Evolutionary conservation across 441 rosid species (phyloP).

Genomic region (Pelargonium exstipulatum): DNA sequence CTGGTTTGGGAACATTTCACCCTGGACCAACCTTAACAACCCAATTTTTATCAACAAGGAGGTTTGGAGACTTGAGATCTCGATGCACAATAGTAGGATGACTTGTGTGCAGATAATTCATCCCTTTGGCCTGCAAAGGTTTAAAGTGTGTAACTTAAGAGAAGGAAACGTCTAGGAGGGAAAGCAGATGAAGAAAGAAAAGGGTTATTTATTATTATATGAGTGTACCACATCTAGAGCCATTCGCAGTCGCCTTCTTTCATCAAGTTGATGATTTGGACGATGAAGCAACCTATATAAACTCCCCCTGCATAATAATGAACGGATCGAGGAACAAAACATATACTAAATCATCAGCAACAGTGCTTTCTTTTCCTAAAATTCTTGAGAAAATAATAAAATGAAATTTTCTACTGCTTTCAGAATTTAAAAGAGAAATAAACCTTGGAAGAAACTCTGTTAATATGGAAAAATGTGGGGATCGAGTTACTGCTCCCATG

Average conservation of each 20-base stretch:
- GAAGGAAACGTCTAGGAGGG: slow-evolving; percentile 10
- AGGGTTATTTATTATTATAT: background rate
- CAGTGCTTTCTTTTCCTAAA: background rate
- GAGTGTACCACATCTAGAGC: slow-evolving; percentile 85
- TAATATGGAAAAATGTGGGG: slow-evolving; percentile 5
- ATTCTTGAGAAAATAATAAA: background rate
- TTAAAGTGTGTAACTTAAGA: slow-evolving; percentile 12
- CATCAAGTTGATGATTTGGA: slow-evolving; percentile 66
- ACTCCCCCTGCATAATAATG: slow-evolving; percentile 67
- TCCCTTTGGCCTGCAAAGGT: slow-evolving; percentile 78
- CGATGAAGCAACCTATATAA: slow-evolving; percentile 85
- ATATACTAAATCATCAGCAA: background rate
- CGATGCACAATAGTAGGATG: slow-evolving; percentile 95
- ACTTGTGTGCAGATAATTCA: slow-evolving; percentile 96
- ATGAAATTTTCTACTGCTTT: background rate
- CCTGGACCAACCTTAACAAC: slow-evolving; percentile 68
- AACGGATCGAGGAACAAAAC: slow-evolving; percentile 13
- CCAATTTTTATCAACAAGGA: slow-evolving; percentile 96
- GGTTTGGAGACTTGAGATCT: slow-evolving; percentile 95
- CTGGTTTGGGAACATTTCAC: background rate
- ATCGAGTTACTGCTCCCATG: slow-evolving; percentile 3
- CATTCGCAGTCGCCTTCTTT: slow-evolving; percentile 86
- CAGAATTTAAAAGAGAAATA: background rate
- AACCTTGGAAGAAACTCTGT: slow-evolving; percentile 4
- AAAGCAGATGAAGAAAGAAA: background rate